A percentile compares a stretch with the other conserved stretches of the same genome.
phyloP scores from a whole-genome alignment of 495 filamentous ascomycete genomes.

The Aspergillus indologenus region DNA sequence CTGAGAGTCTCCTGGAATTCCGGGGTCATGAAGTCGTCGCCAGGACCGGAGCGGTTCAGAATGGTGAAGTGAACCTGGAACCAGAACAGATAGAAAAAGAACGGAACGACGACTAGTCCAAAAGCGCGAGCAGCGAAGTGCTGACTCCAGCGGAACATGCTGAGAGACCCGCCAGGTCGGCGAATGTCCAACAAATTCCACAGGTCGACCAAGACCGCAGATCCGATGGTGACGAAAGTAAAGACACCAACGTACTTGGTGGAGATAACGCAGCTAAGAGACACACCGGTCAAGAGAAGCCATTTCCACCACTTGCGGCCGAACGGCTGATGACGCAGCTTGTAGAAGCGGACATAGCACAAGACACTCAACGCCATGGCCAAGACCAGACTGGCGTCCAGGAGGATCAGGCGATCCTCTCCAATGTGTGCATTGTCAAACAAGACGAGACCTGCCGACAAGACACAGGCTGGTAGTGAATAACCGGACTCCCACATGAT shows the following conservation, averaged over 20 bases:
- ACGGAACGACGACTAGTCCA: slow-evolving; percentile 83
- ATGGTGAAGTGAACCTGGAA: slow-evolving; percentile 98
- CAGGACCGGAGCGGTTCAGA: slow-evolving; percentile 82
- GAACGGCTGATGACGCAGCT: slow-evolving; percentile 85
- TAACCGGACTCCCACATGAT: slow-evolving; percentile 99
- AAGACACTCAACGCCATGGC: slow-evolving; percentile 93
- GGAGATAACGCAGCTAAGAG: slow-evolving; percentile 94
- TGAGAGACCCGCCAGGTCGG: slow-evolving; percentile 71
- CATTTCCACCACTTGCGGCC: slow-evolving; percentile 99
- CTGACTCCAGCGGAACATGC: slow-evolving; percentile 74
- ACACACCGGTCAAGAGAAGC: slow-evolving; percentile 91
- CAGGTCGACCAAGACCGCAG: slow-evolving; percentile 87
- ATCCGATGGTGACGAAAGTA: slow-evolving; percentile 95
- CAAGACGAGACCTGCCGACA: slow-evolving; percentile 81
- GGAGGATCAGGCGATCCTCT: slow-evolving; percentile 90
- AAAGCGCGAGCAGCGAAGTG: slow-evolving; percentile 84
- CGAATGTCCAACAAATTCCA: slow-evolving; percentile 93
- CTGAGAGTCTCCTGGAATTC: slow-evolving; percentile 96
- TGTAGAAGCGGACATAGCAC: slow-evolving; percentile 96
- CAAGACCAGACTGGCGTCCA: slow-evolving; percentile 91
- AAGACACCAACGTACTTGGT: slow-evolving; percentile 98
- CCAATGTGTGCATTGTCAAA: slow-evolving; percentile 99
- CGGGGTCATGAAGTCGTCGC: slow-evolving; percentile 98
- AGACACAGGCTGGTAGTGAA: slow-evolving; percentile 84
- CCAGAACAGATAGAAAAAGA: slow-evolving; percentile 99